Evolutionary conservation across 2,329 filamentous ascomycete species (phyloP).

Genomic region (Neurospora crassa): DNA sequence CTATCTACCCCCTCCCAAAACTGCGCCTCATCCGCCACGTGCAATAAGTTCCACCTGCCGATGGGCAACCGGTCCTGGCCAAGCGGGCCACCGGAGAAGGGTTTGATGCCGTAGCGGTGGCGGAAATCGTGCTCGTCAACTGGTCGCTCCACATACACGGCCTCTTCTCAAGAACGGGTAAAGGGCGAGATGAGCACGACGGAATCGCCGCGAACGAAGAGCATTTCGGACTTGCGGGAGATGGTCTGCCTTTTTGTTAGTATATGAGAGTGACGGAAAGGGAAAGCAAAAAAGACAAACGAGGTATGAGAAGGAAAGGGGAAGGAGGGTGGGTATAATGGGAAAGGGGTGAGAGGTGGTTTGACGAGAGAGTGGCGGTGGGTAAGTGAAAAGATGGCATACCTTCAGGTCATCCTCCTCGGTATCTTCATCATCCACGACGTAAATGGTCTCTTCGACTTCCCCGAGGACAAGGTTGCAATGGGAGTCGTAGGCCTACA

Average conservation of each 20-base stretch:
- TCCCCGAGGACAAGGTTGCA: constrained; percentile 96
- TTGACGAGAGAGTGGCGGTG: background rate
- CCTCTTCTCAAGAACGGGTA: constrained; percentile 8
- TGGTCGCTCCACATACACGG: background rate
- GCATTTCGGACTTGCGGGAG: constrained; percentile 96
- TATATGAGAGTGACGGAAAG: background rate
- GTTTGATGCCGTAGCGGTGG: background rate
- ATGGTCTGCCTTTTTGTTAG: constrained; percentile 47
- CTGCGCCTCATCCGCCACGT: background rate
- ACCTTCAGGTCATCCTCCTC: constrained; percentile 69
- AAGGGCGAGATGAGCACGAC: constrained; percentile 22
- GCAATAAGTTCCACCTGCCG: background rate
- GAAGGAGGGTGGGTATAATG: no score
- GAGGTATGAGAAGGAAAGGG: no score
- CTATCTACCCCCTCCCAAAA: background rate
- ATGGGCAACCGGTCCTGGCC: background rate
- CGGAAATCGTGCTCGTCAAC: background rate
- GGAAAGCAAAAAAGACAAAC: no score
- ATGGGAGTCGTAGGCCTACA: constrained; percentile 92
- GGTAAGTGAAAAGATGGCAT: background rate
- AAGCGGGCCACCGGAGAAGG: background rate
- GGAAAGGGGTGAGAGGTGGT: no score
- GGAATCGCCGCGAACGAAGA: constrained; percentile 58
- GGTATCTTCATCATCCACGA: constrained; percentile 73
- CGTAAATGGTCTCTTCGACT: constrained; percentile 93